Evolutionary conservation across 768 basidiomycete species (phyloP).

Genomic region (Mycena indigotica): DNA sequence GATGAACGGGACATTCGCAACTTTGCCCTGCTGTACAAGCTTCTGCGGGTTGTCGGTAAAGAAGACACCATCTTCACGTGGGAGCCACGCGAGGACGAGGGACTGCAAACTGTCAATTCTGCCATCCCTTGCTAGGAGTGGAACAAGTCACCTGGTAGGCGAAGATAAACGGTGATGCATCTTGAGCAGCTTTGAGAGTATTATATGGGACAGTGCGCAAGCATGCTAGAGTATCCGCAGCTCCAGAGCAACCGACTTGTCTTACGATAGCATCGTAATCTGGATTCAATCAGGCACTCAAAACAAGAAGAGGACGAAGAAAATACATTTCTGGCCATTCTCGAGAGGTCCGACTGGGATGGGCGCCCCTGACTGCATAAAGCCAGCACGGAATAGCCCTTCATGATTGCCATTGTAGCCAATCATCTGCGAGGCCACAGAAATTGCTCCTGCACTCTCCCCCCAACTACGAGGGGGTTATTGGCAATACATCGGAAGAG

Average conservation of each 20-base stretch:
- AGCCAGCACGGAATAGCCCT: slow-evolving; percentile 51
- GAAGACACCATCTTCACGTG: slow-evolving; percentile 54
- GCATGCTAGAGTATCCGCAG: slow-evolving; percentile 47
- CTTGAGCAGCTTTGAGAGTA: slow-evolving; percentile 43
- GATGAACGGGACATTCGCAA: slow-evolving; percentile 53
- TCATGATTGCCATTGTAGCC: slow-evolving; percentile 46
- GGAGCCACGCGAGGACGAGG: slow-evolving; percentile 46
- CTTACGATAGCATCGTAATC: slow-evolving; percentile 48
- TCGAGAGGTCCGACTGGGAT: slow-evolving; percentile 48
- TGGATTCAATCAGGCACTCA: not conserved
- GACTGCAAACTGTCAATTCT: slow-evolving; percentile 31
- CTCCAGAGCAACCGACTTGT: slow-evolving; percentile 41
- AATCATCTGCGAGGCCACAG: slow-evolving; percentile 52
- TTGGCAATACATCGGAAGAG: not conserved
- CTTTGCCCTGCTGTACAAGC: slow-evolving; percentile 43
- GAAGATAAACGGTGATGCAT: slow-evolving; percentile 44
- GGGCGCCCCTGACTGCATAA: slow-evolving; percentile 55
- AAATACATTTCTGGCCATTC: slow-evolving; percentile 44
- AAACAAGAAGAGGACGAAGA: slow-evolving; percentile 14
- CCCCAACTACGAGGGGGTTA: slow-evolving; percentile 44
- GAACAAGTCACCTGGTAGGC: slow-evolving; percentile 41
- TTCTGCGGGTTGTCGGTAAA: slow-evolving; percentile 44
- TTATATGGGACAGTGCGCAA: slow-evolving; percentile 42
- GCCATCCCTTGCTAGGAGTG: not conserved
- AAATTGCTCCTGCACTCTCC: slow-evolving; percentile 60